These are phyloP conservation scores for Apiospora sp. DNA, from an alignment of 2,329 filamentous ascomycete species.

Conservation along the genomic window DNA sequence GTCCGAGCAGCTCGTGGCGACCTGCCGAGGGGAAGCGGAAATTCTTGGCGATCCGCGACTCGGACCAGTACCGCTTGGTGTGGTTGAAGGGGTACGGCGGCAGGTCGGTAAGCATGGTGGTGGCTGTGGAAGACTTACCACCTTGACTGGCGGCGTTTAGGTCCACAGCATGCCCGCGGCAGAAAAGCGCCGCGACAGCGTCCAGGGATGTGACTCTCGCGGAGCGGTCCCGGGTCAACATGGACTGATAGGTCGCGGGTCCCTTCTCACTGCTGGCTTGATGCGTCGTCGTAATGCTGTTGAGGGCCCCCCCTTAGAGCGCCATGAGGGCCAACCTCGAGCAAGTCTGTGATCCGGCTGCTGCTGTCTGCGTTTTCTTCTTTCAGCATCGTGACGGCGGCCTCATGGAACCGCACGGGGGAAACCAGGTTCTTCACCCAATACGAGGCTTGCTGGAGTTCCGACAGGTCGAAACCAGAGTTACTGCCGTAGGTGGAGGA, in stretches of 20 bases:
- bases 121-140: slow-evolving; percentile 34
- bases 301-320: slow-evolving; percentile 45
- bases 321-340: slow-evolving; percentile 47
- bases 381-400: slow-evolving; percentile 25
- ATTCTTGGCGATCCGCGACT: slow-evolving; percentile 43
- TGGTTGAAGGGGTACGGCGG: slow-evolving; percentile 52
- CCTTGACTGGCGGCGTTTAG: background rate
- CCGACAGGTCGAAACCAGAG: slow-evolving; percentile 22
- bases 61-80: slow-evolving; percentile 48
- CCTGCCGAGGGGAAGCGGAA: slow-evolving; percentile 43
- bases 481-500: slow-evolving; percentile 23
- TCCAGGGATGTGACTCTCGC: background rate
- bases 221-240: background rate
- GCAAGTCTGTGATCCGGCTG: slow-evolving; percentile 30
- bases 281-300: slow-evolving; percentile 39
- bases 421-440: slow-evolving; percentile 44
- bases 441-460: slow-evolving; percentile 27
- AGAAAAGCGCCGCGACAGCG: background rate
- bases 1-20: slow-evolving; percentile 50
- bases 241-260: background rate
- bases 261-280: background rate
- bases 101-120: slow-evolving; percentile 45
- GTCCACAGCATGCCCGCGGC: background rate
- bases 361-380: background rate
- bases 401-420: slow-evolving; percentile 45